Base-by-base conservation (phyloP, 495 filamentous ascomycete genomes). In the Aspergillus avenaceus region DNA sequence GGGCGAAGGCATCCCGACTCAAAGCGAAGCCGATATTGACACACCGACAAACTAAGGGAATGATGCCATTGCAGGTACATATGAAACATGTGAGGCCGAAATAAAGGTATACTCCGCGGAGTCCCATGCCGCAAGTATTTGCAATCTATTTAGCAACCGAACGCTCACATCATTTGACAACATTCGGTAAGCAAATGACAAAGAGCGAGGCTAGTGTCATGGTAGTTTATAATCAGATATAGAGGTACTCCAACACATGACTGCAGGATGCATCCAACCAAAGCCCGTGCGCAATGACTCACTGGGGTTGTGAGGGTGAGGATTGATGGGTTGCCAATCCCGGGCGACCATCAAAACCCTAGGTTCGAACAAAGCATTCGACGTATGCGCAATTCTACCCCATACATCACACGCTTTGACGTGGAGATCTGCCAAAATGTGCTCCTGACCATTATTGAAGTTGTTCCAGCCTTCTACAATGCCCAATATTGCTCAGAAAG, bases 281-380 rank as follows among this genome's bases (percentile, higher is more conserved):
- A 51, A 19, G 41, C 36, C 42, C 42, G 42, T 46, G 50, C 45
- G 34, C 50, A 31, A 29, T 52, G 50, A 52, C 23, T 52, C 50
- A 46, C 41, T 6, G 14, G 21, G n/a, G 36, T 37, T 38, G 27
- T 32, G 13, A 8, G 28, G 40, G 23, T 9, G 7, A 13, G 28
- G 13, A 14, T n/a, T 19, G 5, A 31, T n/a, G n/a, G 22, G 28
- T 16, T 32, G 27, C 44, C 44, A 32, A 31, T 27, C 44, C 44
- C 44, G 27, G 29, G 29, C n/a, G 44, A 47, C 44, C 44, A 24
- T 37, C 29, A 22, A 31, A 23, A 22, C 45, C 45, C 29, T 24
- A 37, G 19, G 19, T 22, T 24, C 9, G 13, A n/a, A 37, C 23
- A 16, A 44, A 28, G 41, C 16, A 12, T 25, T 28, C 41, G n/a